Evolutionary conservation across 2,329 filamentous ascomycete genomes (phyloP), one percentile per base, ranked within the genome.

Genomic region (Ceratocystiopsis sp.): DNA sequence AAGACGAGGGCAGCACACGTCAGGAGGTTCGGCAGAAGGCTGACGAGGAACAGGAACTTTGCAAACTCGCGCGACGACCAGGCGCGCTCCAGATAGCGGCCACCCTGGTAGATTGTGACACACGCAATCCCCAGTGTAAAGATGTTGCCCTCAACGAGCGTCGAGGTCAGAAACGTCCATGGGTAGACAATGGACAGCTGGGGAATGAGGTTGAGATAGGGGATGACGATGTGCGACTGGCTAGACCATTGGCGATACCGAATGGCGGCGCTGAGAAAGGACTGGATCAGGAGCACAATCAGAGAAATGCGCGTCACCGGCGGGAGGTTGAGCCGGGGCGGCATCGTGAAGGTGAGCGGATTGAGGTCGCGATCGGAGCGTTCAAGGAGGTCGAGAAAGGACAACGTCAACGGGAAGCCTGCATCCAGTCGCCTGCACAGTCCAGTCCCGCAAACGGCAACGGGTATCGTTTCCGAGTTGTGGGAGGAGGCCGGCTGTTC

Each of bases 61-160:
- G 78, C 84, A 59, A 95, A 84, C 60, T 96, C 89, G 45, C 73
- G 75, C 21, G 84, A 89, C 32, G 86, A 87, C 91, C 89, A 98
- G 33, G 91, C 89, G 55, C 91, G 73, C 69, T 98, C 91, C 18
- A 98, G 74, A 60, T 98, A 98, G 53, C 86, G 78, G 11, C 91
- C 91, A 44, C 89, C 89, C 64, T 94, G 84, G 61, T 87, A 93
- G 43, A 96, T 63, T 1, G 87, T 87, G 37, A 79, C 66, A 25
- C 71, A 78, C 40, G 84, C 85, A 45, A 93, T 75, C 21, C 75
- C 63, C 37, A 95, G 69, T 12, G 85, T 93, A 55, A 94, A 82
- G 53, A 96, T 68, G 59, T 96, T 96, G 61, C 84, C 82, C 65
- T 98, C 91, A 40, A 95, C 85, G 45, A 95, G 71, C 0, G 86